These are phyloP conservation scores for Ophiocordyceps sinensis DNA, from an alignment of 2,329 filamentous ascomycete genomes.

Conservation along the genomic window DNA sequence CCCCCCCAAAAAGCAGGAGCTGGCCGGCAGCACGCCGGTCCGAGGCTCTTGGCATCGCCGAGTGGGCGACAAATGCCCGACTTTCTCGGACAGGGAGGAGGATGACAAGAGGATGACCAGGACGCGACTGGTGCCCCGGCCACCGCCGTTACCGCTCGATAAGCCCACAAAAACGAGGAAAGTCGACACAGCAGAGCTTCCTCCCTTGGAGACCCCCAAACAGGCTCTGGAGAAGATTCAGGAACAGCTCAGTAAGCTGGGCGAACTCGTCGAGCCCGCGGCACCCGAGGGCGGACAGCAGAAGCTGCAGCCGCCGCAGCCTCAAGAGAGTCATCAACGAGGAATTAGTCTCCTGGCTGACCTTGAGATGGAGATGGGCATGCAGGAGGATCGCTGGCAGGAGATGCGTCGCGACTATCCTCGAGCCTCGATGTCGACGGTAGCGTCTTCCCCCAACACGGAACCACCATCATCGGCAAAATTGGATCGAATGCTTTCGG, in stretches of 20 bases:
- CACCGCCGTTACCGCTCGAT: constrained; percentile 38
- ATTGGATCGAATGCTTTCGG: background rate
- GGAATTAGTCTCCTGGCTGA: constrained; percentile 38
- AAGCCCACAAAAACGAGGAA: constrained; percentile 25
- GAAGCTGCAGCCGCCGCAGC: background rate
- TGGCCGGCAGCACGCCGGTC: constrained; percentile 5
- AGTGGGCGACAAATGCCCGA: constrained; percentile 42
- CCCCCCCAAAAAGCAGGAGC: constrained; percentile 1
- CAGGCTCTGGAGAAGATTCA: constrained; percentile 35
- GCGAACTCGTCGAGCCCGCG: constrained; percentile 15
- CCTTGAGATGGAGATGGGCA: constrained; percentile 46
- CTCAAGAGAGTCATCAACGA: constrained; percentile 10
- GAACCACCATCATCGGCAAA: background rate
- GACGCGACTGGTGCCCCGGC: constrained; percentile 39
- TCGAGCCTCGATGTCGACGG: constrained; percentile 35
- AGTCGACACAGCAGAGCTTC: constrained; percentile 32
- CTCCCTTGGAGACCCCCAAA: constrained; percentile 37
- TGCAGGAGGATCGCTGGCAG: constrained; percentile 46
- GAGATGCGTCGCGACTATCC: constrained; percentile 37
- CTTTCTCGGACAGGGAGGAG: constrained; percentile 36
- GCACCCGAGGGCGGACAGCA: background rate
- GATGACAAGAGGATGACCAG: constrained; percentile 21
- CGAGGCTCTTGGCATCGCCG: constrained; percentile 35
- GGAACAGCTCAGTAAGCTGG: constrained; percentile 34
- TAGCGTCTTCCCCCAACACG: constrained; percentile 16